Conservation (phyloP, 352 stramenopile species). For the Globisporangium paroecandrum region DNA sequence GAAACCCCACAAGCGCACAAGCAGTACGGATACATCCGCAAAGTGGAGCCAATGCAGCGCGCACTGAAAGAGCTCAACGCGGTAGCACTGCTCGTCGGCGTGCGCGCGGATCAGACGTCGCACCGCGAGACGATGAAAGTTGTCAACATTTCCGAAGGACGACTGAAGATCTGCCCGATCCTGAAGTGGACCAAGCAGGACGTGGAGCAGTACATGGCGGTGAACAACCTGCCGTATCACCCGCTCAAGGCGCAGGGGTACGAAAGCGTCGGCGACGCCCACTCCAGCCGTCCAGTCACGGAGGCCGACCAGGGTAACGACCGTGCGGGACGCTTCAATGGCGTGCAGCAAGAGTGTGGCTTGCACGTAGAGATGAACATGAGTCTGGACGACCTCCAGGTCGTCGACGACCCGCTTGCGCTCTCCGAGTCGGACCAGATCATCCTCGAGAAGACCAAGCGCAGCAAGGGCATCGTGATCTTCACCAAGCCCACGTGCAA, state of each 20-base stretch:
- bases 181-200: conserved; percentile 76
- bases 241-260: conserved; percentile 83
- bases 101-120: conserved; percentile 76
- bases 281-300: conserved; percentile 81
- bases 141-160: conserved; percentile 77
- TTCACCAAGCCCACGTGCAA: conserved; percentile 81
- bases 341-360: conserved; percentile 78
- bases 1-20: conserved; percentile 68
- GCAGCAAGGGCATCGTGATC: conserved; percentile 51
- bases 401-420: conserved; percentile 48
- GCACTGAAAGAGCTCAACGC: conserved; percentile 56
- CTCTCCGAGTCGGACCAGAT: conserved; percentile 43
- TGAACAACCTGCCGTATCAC: conserved; percentile 70
- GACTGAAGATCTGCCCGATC: conserved; percentile 86
- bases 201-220: conserved; percentile 73
- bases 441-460: conserved; percentile 38
- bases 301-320: conserved; percentile 61
- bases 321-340: conserved; percentile 75
- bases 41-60: conserved; percentile 86
- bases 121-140: conserved; percentile 66
- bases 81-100: conserved; percentile 66
- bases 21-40: conserved; percentile 79
- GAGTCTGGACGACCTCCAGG: conserved; percentile 42
- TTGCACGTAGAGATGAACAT: conserved; percentile 79
- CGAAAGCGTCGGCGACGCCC: conserved; percentile 75